Conservation (phyloP, 257 asterid species). For the Parsonsia alboflavescens region DNA sequence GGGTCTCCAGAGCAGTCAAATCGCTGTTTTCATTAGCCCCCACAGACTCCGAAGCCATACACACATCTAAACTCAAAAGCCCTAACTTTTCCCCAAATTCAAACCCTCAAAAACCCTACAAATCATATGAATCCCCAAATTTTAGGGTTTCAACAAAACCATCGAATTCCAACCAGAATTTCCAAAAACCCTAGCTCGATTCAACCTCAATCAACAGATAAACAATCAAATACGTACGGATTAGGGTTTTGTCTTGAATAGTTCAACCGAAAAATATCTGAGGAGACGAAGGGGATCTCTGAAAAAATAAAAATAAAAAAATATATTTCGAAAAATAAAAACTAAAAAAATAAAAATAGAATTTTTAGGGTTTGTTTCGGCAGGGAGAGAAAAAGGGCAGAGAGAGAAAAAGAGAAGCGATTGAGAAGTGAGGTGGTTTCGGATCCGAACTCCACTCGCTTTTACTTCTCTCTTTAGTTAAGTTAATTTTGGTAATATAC, state of each 20-base stretch:
- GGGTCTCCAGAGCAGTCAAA: constrained; percentile 17
- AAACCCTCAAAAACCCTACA: constrained; percentile 35
- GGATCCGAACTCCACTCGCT: constrained; percentile 44
- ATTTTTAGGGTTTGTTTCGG: constrained; percentile 42
- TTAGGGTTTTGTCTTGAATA: constrained; percentile 11
- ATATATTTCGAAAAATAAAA: background rate
- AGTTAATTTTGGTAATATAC: constrained; percentile 12
- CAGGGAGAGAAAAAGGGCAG: background rate
- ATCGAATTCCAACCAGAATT: constrained; percentile 20
- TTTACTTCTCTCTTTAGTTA: constrained; percentile 28
- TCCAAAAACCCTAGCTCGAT: constrained; percentile 25
- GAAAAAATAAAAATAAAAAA: background rate
- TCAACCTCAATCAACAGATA: constrained; percentile 6
- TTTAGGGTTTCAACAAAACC: constrained; percentile 46
- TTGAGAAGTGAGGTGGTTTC: constrained; percentile 22
- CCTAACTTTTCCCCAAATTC: constrained; percentile 25
- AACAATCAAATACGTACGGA: constrained; percentile 13
- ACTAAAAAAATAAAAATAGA: constrained; percentile 4
- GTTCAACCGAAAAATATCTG: constrained; percentile 3
- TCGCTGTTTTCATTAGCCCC: constrained; percentile 21
- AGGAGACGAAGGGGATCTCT: constrained; percentile 20
- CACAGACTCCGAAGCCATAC: constrained; percentile 40
- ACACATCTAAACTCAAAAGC: constrained; percentile 26
- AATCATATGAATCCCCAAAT: constrained; percentile 14
- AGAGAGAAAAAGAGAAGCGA: constrained; percentile 16